These are phyloP conservation scores for Ramalina intermedia DNA, from an alignment of 495 filamentous ascomycete genomes.

Conservation along the genomic window DNA sequence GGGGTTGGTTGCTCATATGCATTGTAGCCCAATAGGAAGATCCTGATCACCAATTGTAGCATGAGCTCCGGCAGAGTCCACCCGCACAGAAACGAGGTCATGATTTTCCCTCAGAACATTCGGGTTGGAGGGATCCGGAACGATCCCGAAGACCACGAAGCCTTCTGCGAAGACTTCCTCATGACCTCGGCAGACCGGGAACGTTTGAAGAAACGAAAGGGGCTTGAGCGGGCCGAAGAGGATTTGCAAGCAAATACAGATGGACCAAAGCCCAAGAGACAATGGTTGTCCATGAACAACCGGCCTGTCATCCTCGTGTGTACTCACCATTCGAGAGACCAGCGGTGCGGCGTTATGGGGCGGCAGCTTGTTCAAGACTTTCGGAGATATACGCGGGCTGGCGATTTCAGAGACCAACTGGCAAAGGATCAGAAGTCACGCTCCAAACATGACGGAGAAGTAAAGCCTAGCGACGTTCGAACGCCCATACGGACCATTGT, in stretches of 20 bases:
- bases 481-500: constrained; percentile 37
- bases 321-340: constrained; percentile 66
- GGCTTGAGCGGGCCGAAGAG: background rate
- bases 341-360: constrained; percentile 66
- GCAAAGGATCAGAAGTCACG: background rate
- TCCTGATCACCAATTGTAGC: constrained; percentile 58
- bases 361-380: constrained; percentile 61
- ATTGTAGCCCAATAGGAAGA: constrained; percentile 61
- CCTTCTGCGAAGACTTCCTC: constrained; percentile 6
- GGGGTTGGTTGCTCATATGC: background rate
- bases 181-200: background rate
- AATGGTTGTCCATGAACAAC: constrained; percentile 18
- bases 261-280: constrained; percentile 25
- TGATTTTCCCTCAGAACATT: constrained; percentile 60
- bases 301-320: constrained; percentile 42
- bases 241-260: background rate
- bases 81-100: constrained; percentile 10
- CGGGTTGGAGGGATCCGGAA: constrained; percentile 55
- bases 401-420: too few relatives aligned
- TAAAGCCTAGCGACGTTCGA: constrained; percentile 14
- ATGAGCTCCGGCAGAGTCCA: constrained; percentile 31
- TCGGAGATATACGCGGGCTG: constrained; percentile 25
- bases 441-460: constrained; percentile 7
- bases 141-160: constrained; percentile 1
- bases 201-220: background rate